Evolutionary conservation across 352 stramenopile species (phyloP), one percentile per base, ranked within the genome.

Genomic region (Pythium aristosporum): DNA sequence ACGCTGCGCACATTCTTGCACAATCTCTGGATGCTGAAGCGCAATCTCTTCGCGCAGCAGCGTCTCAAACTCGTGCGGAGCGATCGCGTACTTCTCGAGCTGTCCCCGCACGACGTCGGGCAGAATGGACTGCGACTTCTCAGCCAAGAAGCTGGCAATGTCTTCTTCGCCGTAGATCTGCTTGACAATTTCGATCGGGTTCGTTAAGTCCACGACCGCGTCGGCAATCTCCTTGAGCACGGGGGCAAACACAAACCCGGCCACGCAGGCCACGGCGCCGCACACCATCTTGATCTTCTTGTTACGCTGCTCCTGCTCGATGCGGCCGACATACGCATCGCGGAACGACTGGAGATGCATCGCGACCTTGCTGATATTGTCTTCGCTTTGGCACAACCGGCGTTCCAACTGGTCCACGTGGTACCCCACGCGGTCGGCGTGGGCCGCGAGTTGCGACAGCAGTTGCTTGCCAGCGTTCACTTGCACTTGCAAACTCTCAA

Each of bases 261-360:
- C 56, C 0, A 69, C 51, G 0, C 57, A 63, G 11, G 64, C 60
- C 16, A 75, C 55, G 10, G 67, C 32, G 0, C 68, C 59, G 25
- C 63, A 68, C 30, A 67, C 57, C 68, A 67, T 72, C 56, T 72
- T 71, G 43, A 61, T 48, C 39, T 56, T 66, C 39, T 66, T 63
- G 36, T 54, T 65, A n/a, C 52, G 54, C 18, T 64, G 30, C 34
- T 74, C 63, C 13, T 69, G 44, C 36, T 68, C 52, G 12, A 62
- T n/a, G 23, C 28, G 61, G 6, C 21, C 39, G 7, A 51, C 21
- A 37, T 62, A 68, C 52, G 44, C 42, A 2, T 50, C 5, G 10
- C 37, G 59, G n/a, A 66, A 66, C 6, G 21, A n/a, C 10, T 55
- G 13, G 3, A 67, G 52, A 20, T 39, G 10, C 11, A 13, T 12